Evolutionary conservation across 2,329 filamentous ascomycete genomes (phyloP).

Genomic region (Epichloe sylvatica): DNA sequence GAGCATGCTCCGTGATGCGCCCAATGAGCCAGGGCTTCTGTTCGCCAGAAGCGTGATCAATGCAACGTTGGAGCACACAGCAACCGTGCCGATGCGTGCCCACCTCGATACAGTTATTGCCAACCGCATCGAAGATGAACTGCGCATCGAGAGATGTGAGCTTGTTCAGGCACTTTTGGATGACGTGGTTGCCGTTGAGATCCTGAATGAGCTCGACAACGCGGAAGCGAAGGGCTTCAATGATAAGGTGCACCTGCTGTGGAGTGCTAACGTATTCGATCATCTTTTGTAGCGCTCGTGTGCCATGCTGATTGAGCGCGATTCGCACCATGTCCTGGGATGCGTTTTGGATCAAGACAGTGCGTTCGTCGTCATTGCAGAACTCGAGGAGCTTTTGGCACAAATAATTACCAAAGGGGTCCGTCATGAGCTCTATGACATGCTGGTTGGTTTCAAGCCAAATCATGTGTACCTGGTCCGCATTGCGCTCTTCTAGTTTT

Average conservation of each 20-base stretch:
- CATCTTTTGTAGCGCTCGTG: constrained; percentile 92
- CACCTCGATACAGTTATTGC: constrained; percentile 71
- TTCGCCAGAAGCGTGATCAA: constrained; percentile 82
- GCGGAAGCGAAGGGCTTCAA: constrained; percentile 63
- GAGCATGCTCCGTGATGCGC: constrained; percentile 80
- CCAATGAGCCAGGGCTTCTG: constrained; percentile 80
- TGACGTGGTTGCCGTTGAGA: constrained; percentile 95
- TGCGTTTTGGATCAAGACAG: constrained; percentile 80
- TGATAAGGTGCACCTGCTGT: constrained; percentile 77
- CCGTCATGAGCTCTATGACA: constrained; percentile 95
- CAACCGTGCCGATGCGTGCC: constrained; percentile 96
- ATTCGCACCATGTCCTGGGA: constrained; percentile 80
- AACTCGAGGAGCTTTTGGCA: constrained; percentile 97
- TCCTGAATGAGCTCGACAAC: constrained; percentile 95
- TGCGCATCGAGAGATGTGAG: constrained; percentile 71
- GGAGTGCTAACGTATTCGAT: constrained; percentile 87
- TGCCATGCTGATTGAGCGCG: constrained; percentile 93
- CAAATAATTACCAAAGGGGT: constrained; percentile 97
- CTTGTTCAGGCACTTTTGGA: constrained; percentile 97
- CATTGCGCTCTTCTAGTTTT: constrained; percentile 81
- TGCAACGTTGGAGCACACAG: constrained; percentile 94
- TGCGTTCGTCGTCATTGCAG: constrained; percentile 90
- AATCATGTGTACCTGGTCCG: constrained; percentile 78
- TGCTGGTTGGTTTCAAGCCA: constrained; percentile 88
- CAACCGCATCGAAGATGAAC: constrained; percentile 95